Evolutionary conservation across 2,329 filamentous ascomycete genomes (phyloP).

Genomic region (Volutella citrinella): DNA sequence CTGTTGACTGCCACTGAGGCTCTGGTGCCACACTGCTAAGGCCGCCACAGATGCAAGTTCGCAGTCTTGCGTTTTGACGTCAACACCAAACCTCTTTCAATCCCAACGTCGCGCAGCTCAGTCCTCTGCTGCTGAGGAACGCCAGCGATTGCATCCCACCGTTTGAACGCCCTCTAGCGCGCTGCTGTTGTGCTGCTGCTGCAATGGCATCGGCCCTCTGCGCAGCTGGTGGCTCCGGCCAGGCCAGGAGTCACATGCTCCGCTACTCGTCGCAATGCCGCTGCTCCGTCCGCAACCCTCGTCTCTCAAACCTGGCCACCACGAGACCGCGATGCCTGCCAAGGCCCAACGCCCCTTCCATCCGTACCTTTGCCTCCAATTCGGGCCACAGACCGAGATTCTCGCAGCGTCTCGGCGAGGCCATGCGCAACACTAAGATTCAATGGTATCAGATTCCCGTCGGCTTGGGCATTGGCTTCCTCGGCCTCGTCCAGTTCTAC

Average conservation of each 20-base stretch:
- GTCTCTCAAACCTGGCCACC: conserved; percentile 19
- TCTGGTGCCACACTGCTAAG: too few species aligned
- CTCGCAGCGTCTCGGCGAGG: conserved; percentile 48
- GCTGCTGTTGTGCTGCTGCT: conserved; percentile 11
- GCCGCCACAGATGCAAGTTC: too few species aligned
- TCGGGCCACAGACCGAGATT: conserved; percentile 47
- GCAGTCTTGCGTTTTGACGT: conserved; percentile 24
- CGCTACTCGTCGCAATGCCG: conserved; percentile 27
- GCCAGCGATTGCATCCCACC: conserved; percentile 6
- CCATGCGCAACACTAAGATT: conserved; percentile 54
- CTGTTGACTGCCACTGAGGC: too few species aligned
- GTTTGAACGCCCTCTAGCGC: conserved; percentile 11
- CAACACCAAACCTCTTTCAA: conserved; percentile 17
- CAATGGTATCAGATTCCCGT: conserved; percentile 92
- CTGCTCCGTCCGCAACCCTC: conserved; percentile 21
- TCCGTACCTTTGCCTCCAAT: conserved; percentile 31
- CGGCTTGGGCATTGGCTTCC: conserved; percentile 77
- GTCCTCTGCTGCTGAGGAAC: not conserved
- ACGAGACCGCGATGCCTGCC: conserved; percentile 23
- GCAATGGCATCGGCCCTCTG: conserved; percentile 33
- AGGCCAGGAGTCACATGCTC: conserved; percentile 31
- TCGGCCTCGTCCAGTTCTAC: conserved; percentile 82
- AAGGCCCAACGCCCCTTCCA: conserved; percentile 20
- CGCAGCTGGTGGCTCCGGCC: conserved; percentile 33
- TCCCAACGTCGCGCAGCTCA: not conserved